Conservation (phyloP, 2,329 filamentous ascomycete species). For the Penicillium psychrosexuale region DNA sequence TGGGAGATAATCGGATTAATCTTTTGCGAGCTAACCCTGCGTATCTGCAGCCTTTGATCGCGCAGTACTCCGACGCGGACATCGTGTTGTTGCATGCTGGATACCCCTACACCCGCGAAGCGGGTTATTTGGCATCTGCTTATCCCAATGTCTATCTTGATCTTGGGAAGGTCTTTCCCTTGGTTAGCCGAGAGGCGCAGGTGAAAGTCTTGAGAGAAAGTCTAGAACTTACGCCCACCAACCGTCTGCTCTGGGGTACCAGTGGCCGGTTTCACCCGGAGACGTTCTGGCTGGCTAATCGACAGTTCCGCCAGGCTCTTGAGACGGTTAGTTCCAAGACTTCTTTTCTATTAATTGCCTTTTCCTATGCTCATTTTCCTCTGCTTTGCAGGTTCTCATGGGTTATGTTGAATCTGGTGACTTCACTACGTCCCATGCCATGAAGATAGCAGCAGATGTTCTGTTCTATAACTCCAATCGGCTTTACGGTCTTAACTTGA, state of each 20-base stretch:
- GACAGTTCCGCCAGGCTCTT: conserved; percentile 68
- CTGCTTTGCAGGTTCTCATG: conserved; percentile 53
- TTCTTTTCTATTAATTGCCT: neutral
- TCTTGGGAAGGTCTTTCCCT: conserved; percentile 78
- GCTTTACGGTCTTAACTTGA: conserved; percentile 63
- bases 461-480: conserved; percentile 74
- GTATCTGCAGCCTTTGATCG: conserved; percentile 70
- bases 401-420: conserved; percentile 65
- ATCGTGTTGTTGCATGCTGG: conserved; percentile 77
- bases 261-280: conserved; percentile 78
- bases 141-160: conserved; percentile 80
- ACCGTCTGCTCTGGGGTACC: conserved; percentile 76
- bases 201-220: conserved; percentile 67
- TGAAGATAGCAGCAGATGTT: conserved; percentile 62
- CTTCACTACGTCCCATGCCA: conserved; percentile 60
- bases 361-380: neutral
- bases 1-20: conserved; percentile 75
- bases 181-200: conserved; percentile 72
- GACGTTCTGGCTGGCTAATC: conserved; percentile 69
- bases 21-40: conserved; percentile 69
- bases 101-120: conserved; percentile 76
- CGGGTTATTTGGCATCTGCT: conserved; percentile 72
- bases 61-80: conserved; percentile 64
- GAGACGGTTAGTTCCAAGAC: conserved; percentile 53
- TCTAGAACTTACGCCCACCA: conserved; percentile 70